phyloP scores from a whole-genome alignment of 2,329 filamentous ascomycete genomes.

The Pseudogymnoascus destructans region DNA sequence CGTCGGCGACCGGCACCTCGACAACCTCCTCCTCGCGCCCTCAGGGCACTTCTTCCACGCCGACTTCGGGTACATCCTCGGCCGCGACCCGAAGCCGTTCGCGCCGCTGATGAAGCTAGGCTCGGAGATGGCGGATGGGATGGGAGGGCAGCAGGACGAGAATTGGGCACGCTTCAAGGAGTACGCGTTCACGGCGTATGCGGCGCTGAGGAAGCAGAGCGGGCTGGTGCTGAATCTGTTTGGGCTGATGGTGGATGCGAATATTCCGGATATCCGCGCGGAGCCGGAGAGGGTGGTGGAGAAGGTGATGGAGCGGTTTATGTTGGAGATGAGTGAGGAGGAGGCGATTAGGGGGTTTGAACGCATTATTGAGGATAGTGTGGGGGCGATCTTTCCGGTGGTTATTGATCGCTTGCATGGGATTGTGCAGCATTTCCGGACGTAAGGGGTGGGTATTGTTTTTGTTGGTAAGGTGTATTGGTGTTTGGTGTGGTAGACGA shows the following conservation, averaged over 20 bases:
- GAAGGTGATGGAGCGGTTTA: constrained; percentile 91
- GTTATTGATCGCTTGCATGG: constrained; percentile 93
- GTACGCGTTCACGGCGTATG: constrained; percentile 92
- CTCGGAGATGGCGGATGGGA: constrained; percentile 97
- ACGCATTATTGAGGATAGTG: constrained; percentile 76
- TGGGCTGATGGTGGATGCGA: constrained; percentile 92
- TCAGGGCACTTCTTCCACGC: constrained; percentile 95
- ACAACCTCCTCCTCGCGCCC: constrained; percentile 83
- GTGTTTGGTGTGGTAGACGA: not conserved
- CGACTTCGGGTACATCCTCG: constrained; percentile 96
- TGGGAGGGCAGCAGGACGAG: constrained; percentile 72
- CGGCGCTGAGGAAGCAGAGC: constrained; percentile 74
- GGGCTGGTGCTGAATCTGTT: constrained; percentile 92
- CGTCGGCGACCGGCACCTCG: constrained; percentile 87
- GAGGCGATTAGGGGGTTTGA: constrained; percentile 84
- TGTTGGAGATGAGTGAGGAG: constrained; percentile 80
- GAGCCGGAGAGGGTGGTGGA: constrained; percentile 88
- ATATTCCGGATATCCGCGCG: constrained; percentile 86
- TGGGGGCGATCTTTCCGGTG: constrained; percentile 80
- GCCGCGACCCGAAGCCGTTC: constrained; percentile 93
- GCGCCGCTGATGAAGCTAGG: constrained; percentile 94
- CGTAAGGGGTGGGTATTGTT: constrained; percentile 31
- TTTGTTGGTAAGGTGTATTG: not conserved
- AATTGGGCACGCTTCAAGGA: constrained; percentile 86
- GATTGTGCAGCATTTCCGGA: constrained; percentile 79